Evolutionary conservation across 2,329 filamentous ascomycete genomes (phyloP).

Genomic region (Colletotrichum kahawae): DNA sequence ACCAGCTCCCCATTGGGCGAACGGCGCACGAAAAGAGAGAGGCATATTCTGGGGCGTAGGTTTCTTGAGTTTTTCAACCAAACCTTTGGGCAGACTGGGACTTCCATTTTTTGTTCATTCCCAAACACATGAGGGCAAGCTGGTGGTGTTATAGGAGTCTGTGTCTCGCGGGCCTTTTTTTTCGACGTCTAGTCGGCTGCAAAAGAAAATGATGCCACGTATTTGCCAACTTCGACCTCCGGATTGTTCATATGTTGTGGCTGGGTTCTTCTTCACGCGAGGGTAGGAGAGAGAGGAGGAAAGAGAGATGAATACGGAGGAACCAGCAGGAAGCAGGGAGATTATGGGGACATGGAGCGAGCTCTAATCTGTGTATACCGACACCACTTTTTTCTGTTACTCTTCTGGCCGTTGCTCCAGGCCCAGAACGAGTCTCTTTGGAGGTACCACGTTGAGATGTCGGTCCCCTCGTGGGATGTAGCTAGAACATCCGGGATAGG

Average conservation of each 20-base stretch:
- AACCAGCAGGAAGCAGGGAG: not conserved
- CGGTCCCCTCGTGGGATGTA: conserved; percentile 5
- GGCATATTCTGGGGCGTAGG: conserved; percentile 22
- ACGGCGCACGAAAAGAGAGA: conserved; percentile 25
- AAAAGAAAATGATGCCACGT: conserved; percentile 22
- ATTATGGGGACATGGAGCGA: not conserved
- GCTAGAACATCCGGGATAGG: conserved; percentile 15
- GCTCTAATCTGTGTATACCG: conserved; percentile 22
- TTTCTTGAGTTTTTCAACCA: conserved; percentile 22
- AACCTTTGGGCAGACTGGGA: conserved; percentile 22
- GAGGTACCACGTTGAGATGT: not conserved
- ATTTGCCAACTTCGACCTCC: conserved; percentile 11
- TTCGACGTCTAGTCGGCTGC: conserved; percentile 3
- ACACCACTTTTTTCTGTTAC: not conserved
- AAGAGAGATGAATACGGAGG: not conserved
- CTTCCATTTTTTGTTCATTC: conserved; percentile 18
- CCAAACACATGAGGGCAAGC: conserved; percentile 23
- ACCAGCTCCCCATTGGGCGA: conserved; percentile 21
- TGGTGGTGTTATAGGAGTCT: conserved; percentile 20
- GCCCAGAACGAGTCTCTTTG: not conserved
- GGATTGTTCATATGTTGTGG: conserved; percentile 12
- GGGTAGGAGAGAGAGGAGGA: not conserved
- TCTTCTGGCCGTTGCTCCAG: not conserved
- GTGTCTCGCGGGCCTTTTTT: conserved; percentile 18
- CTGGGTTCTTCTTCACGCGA: conserved; percentile 7